Base-by-base conservation (phyloP, 2,329 filamentous ascomycete species). In the Leptosphaerulina australis region DNA sequence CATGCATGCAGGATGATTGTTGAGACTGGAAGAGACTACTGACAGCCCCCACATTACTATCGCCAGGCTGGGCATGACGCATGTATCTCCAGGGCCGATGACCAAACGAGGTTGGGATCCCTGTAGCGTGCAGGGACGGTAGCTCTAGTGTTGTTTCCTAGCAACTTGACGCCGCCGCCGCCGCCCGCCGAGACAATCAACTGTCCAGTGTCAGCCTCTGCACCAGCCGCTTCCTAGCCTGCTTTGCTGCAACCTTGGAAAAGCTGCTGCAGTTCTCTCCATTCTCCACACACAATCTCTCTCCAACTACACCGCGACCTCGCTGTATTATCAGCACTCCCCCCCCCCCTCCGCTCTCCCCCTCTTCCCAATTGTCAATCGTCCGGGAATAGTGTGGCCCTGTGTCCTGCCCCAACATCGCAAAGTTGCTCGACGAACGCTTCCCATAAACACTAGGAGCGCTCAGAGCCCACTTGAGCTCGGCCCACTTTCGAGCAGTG, bases 211-310 rank as follows among this genome's bases (percentile, higher is more conserved):
- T 33, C 47, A 50, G 47, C 36, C 35, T 44, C 46, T 50, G 46
- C 46, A 49, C 39, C 46, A 50, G 39, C 46, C 44, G 36, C 46
- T 33, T 38, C 30, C 38, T 31, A 39, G 36, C 36, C 36, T 26
- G 36, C 29, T n/a, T 35, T 39, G 44, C 44, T 46, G 43, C 44
- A 40, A 48, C 37, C 37, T 41, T 48, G 45, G 46, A 50, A 44
- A 50, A 30, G 33, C 40, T 39, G 34, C 28, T 44, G 47, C 35
- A 34, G 47, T 34, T 5, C 38, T 50, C 35, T 25, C 11, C 41
- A 36, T 29, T 28, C 46, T 38, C 46, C 46, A 34, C 26, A 9
- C 5, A 2, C 18, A 11, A n/a, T 14, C 9, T 14, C 26, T 3
- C 26, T 21, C 36, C 18, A 11, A 25, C 6, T 11, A 18, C 4